Percentiles rank a stretch among this genome's conserved stretches.
These are phyloP conservation scores for Solanum lycopersicoides DNA, from an alignment of 257 asterid species.

Conservation along the genomic window DNA sequence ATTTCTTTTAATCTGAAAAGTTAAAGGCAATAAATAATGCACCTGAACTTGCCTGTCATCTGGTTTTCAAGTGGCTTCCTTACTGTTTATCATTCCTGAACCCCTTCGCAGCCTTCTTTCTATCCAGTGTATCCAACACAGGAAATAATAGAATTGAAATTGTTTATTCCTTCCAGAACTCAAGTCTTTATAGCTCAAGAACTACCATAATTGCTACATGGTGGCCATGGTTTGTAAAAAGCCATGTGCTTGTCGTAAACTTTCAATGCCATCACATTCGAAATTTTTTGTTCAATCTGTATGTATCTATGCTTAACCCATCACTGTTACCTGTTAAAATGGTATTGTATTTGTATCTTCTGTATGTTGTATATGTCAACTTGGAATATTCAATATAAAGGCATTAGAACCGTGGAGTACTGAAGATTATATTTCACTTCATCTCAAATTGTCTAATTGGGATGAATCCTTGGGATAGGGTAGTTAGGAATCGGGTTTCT, in stretches of 20 bases:
- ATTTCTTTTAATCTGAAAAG: background rate
- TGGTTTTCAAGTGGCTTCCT: background rate
- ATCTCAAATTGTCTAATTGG: background rate
- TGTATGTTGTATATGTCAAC: background rate
- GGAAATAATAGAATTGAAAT: background rate
- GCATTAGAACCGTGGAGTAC: background rate
- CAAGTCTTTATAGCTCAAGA: background rate
- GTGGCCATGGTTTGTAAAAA: background rate
- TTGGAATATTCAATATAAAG: background rate
- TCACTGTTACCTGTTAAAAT: background rate
- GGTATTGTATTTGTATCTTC: background rate
- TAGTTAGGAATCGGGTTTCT: background rate
- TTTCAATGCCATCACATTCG: background rate
- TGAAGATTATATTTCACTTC: background rate
- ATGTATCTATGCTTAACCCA: background rate
- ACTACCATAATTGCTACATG: background rate
- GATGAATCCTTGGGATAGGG: background rate
- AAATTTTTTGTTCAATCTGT: background rate
- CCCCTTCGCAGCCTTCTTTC: background rate
- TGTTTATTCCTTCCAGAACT: background rate
- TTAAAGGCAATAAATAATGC: background rate
- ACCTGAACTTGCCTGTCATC: background rate
- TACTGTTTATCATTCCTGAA: background rate
- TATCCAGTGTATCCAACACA: background rate
- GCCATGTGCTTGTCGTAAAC: background rate